Evolutionary conservation across 768 basidiomycete species (phyloP), one percentile per base, ranked within the genome.

Genomic region (Tephrocybe sp.): DNA sequence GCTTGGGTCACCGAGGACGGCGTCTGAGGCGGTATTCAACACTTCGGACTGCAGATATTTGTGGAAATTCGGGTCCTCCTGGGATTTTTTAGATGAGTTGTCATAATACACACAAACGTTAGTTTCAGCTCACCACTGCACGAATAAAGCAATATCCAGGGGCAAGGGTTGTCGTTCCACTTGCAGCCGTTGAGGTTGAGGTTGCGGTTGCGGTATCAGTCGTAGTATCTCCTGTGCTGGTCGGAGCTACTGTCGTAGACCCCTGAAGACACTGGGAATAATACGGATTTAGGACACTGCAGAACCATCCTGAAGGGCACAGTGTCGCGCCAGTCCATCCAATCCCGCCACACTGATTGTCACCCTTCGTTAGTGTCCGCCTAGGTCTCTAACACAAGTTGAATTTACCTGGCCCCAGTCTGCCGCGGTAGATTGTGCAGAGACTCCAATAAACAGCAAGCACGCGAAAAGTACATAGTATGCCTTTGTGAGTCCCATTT

Each of bases 61-160:
- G 64, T 81, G 82, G 75, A 81, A 82, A 64, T 82, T 79, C 3
- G 80, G 80, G 28, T 72, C 75, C 49, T 72, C 76, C 79, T 82
- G 51, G 9, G 4, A 39, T 36, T 27, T 4, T 4, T 44, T 12
- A 22, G 34, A 13, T 46, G 24, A 19, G 19, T 4, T 22, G 12
- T 5, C 5, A n/a, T 18, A 12, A 5, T 5, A 6, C 19, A 4
- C 5, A n/a, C 31, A 25, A 3, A 6, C 15, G 6, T 37, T 18
- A 4, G 2, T 15, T 18, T 8, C 6, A 26, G 66, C 77, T 48
- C 58, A 80, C 79, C 18, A 80, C 79, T 8, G 79, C 76, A 50
- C 79, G 77, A 54, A 84, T 78, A 70, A 80, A 83, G 8, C 77
- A 77, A 51, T 77, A 73, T 5, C 75, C 74, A 11, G 80, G 61